Evolutionary conservation across 1,284 basidiomycete species (phyloP), one percentile per base, ranked within the genome.

Genomic region (Tilletia indica): DNA sequence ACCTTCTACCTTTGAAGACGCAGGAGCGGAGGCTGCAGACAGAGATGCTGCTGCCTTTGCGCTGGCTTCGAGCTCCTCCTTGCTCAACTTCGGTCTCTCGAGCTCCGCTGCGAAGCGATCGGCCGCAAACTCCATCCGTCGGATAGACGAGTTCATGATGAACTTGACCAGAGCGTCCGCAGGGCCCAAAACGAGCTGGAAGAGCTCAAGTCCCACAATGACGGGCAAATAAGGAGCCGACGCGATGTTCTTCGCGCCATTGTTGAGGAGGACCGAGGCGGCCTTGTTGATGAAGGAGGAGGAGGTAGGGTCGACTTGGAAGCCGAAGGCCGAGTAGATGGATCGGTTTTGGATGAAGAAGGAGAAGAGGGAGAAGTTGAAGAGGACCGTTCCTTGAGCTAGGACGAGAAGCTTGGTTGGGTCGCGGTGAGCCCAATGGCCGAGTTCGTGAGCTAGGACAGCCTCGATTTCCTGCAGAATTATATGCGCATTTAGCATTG

Each of bases 291-390:
- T 47, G 12, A 25, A 47, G 1, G 38, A 21, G 34, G 16, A 31
- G 16, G 63, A 11, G 5, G 72, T 76, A 4, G 73, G 73, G 0
- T 72, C 76, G 38, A 78, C 71, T 12, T 75, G 70, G 87, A 97
- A 97, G 81, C 92, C 93, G 85, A 98, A 98, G 0, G 94, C 89
- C 34, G 89, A 86, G 70, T 96, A 90, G 73, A 98, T 87, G 58
- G 92, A 80, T 38, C 72, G 71, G 45, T 96, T 93, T 77, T 91
- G 90, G 77, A 97, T 89, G 88, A 97, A 97, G 1, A 95, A 90
- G 8, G 93, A 92, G 89, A 97, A 97, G 75, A 93, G 87, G 5
- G 90, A 89, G 72, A 98, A 89, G 78, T 94, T 92, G 75, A 91
- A 88, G 84, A 94, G 91, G 74, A 95, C 89, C 86, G 97, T 93